Evolutionary conservation across 192 early-diverging fungal species (phyloP).

Genomic region (Phycomyces nitens): DNA sequence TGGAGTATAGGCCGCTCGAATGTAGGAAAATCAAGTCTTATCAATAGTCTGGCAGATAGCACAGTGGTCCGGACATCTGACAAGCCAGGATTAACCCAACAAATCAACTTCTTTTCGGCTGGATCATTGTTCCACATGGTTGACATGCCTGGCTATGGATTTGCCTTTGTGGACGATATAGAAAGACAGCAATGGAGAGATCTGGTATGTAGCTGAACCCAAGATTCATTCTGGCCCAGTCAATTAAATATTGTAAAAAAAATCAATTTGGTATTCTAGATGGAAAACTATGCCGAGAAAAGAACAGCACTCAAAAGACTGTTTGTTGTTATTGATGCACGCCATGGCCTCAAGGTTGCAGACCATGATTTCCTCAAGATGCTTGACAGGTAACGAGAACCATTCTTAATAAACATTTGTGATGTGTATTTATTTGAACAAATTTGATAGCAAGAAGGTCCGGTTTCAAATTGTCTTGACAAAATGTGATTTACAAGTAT

Average conservation of each 20-base stretch:
- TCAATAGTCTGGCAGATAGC: constrained; percentile 64
- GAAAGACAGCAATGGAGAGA: constrained; percentile 50
- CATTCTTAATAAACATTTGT: too few species aligned
- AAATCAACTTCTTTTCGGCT: constrained; percentile 75
- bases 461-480: constrained; percentile 59
- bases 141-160: constrained; percentile 84
- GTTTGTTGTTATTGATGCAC: constrained; percentile 73
- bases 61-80: constrained; percentile 61
- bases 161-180: constrained; percentile 72
- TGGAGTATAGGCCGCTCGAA: constrained; percentile 63
- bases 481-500: constrained; percentile 69
- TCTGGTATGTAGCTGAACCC: constrained; percentile 53
- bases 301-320: constrained; percentile 58
- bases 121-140: constrained; percentile 60
- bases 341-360: constrained; percentile 63
- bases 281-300: constrained; percentile 59
- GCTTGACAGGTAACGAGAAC: constrained; percentile 44
- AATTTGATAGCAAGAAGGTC: constrained; percentile 32
- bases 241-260: too few species aligned
- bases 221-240: too few species aligned
- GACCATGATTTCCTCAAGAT: constrained; percentile 52
- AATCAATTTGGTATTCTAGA: constrained; percentile 40
- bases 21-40: constrained; percentile 76
- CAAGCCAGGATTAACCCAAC: constrained; percentile 75
- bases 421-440: background rate